Base-by-base conservation (phyloP, 1,284 basidiomycete species). In the Boletus mariae region DNA sequence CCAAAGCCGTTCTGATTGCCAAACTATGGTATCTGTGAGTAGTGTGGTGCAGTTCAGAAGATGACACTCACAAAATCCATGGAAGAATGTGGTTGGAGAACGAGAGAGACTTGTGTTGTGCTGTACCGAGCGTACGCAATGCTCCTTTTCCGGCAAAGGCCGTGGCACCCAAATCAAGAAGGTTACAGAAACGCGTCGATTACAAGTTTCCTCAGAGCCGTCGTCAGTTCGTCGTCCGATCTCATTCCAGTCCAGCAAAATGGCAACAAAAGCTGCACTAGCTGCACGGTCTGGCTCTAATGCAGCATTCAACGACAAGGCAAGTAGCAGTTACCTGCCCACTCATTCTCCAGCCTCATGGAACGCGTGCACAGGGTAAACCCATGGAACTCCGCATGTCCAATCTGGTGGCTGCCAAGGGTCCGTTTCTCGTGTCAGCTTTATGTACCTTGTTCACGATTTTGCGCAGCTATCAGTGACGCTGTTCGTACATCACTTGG, bases 401-500 rank as follows among this genome's bases (percentile, higher is more conserved):
- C 51, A 98, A 97, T 73, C 87, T 98, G 91, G 88, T 94, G 57
- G 94, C 94, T 41, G 94, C 94, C 28, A 97, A 97, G 80, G 92
- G 94, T 91, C 56, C 47, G 76, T 67, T 48, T 37, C 7, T 31
- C n/a, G 38, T 49, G 45, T 44, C 40, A 17, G 34, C 23, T 34
- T 28, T 11, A 38, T 52, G 17, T 43, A 10, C n/a, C 20, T 51
- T 45, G 54, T 47, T 68, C 4, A 55, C 55, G 45, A 57, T 53
- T 35, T 40, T 45, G 48, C 51, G 20, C 60, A 97, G 96, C 97
- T 34, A 97, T 99, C 65, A 94, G 94, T 64, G 96, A 98, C 76
- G 96, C 94, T 49, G 94, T 99, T 35, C 81, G 97, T 66, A 99
- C 97, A 48, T 98, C 94, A 49, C 75, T 99, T 59, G 97, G 97